Base-by-base conservation (phyloP, 345 rosid species). In the Luvunga scandens region DNA sequence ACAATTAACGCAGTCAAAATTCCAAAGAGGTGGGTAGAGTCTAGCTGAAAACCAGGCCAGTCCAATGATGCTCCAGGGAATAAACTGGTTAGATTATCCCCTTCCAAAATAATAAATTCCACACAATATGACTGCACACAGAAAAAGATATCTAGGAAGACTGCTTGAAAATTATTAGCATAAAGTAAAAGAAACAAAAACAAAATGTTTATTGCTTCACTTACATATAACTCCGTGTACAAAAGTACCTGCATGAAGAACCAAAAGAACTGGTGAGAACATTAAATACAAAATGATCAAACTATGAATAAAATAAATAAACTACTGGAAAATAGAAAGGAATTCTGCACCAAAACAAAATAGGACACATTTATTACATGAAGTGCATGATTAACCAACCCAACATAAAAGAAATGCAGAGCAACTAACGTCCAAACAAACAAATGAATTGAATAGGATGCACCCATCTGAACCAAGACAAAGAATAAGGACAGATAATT, bases 21-120 rank as follows among this genome's bases (percentile, higher is more conserved):
- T 75, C 91, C 98, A 72, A 95, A 95, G 2, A 95, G 56, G 84
- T 93, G 99, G 81, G 70, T 66, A 30, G 97, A 86, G 77, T 95
- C 99, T 30, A 95, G 75, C 63, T 79, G 75, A 55, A 93, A 65
- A 65, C 93, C 94, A 22, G 78, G 78, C 90, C 86, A 88, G 73
- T 87, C 80, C 69, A 95, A 78, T 57, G 93, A 92, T 67, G 87
- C 83, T 57, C 97, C 92, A 33, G 98, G 98, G 82, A 95, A 95
- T 69, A 95, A 87, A 71, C 88, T 88, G 22, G 91, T 83, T 61
- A 95, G 98, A 77, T 91, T 93, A 78, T 95, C 99, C 13, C 99
- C 98, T 88, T 95, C 99, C 91, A 93, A 78, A 70, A 85, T 93
- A 77, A 95, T 93, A 77, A 93, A 91, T 75, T 93, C 99, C 79